Percentiles rank a stretch among this genome's conserved stretches.
These are phyloP conservation scores for Anastatica hierochuntica DNA, from an alignment of 345 rosid species.

Conservation along the genomic window DNA sequence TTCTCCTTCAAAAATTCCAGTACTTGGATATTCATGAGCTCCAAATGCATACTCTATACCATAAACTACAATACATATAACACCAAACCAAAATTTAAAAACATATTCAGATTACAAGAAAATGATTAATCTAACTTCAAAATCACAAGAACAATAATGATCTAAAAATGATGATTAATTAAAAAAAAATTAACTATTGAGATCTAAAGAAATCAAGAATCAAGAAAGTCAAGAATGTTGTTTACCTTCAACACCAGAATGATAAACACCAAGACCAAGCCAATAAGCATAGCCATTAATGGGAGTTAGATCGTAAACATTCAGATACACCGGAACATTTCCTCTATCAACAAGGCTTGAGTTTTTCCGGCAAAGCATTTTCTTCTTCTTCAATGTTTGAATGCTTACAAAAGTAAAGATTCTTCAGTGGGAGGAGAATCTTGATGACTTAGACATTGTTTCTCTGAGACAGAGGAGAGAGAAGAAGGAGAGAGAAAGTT, in stretches of 20 bases:
- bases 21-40: slow-evolving; percentile 88
- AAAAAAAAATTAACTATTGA: too few relatives aligned
- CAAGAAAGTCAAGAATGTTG: neutral
- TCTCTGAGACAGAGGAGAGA: neutral
- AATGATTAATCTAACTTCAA: too few relatives aligned
- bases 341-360: slow-evolving; percentile 45
- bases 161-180: slow-evolving; percentile 13
- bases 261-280: slow-evolving; percentile 95
- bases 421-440: neutral
- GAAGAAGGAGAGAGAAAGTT: neutral
- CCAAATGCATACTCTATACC: slow-evolving; percentile 94
- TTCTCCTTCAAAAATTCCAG: slow-evolving; percentile 88
- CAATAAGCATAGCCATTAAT: slow-evolving; percentile 93
- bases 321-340: slow-evolving; percentile 84
- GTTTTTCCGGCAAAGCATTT: slow-evolving; percentile 64
- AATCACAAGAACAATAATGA: too few relatives aligned
- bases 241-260: slow-evolving; percentile 97
- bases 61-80: slow-evolving; percentile 53
- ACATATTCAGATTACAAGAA: too few relatives aligned
- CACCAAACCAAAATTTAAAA: too few relatives aligned
- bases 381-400: neutral
- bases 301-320: slow-evolving; percentile 94
- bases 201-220: neutral
- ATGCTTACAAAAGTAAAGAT: neutral
- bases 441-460: neutral